Base-by-base conservation (phyloP, 2,329 filamentous ascomycete species). In the Clonostachys solani region DNA sequence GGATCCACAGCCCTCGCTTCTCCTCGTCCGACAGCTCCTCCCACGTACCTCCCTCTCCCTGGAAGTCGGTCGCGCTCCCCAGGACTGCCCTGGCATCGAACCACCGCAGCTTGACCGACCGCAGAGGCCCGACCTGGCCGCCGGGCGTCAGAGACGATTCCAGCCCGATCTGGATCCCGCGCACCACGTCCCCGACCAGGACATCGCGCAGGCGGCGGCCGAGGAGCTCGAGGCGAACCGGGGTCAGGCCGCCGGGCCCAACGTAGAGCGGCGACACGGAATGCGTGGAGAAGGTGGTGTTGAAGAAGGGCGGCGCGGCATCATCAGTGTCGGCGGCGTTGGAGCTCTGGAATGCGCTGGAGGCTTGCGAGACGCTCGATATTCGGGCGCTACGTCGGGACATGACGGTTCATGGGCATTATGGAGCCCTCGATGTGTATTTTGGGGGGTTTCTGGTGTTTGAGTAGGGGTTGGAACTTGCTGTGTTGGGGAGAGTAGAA, bases 101-200 rank as follows among this genome's bases (percentile, higher is more conserved):
- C 72, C 75, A 78, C 2, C 69, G 66, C 23, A 80, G 69, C 12
- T 65, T 64, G 2, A 82, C 75, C 5, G 57, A 57, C 50, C 74
- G 70, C 17, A 83, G 54, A 3, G 70, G 63, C 4, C 67, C 67
- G 12, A 69, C 65, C 44, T 69, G 67, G 2, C 66, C 66, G 13
- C 53, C 48, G 7, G 64, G 54, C 15, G 67, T 68, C 23, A 74
- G 72, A 16, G 67, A 68, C 6, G 67, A 62, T 43, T 71, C 67
- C 5, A 77, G 55, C 0, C 72, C 72, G 16, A 83, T 71, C 52
- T 82, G 77, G 16, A 83, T 73, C 40, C 80, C 80, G 47, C 80
- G 75, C n/a, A 83, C 75, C 2, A 80, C 73, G 53, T 83, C 79
- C 15, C 79, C 79, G 0, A 81, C 77, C 0, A 83, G 68, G 2